These are phyloP conservation scores for Vaccinium corymbosum DNA, from an alignment of 148 eudicot genomes.

Conservation along the genomic window DNA sequence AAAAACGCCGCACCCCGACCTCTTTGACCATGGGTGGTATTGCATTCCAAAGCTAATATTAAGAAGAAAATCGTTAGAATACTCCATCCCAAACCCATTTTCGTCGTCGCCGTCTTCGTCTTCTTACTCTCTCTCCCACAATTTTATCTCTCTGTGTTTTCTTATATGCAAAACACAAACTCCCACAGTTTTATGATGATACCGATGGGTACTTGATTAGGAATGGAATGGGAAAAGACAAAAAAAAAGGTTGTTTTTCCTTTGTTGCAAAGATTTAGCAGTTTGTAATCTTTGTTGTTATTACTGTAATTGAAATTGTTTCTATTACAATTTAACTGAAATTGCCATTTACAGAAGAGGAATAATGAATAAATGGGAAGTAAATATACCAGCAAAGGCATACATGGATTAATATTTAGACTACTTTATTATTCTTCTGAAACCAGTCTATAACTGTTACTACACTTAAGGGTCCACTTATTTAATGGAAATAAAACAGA, in stretches of 20 bases:
- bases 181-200: neutral
- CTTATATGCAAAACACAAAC: neutral
- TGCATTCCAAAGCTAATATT: neutral
- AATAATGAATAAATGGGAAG: neutral
- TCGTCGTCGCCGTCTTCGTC: neutral
- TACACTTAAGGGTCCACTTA: neutral
- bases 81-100: neutral
- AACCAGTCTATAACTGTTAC: neutral
- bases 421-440: neutral
- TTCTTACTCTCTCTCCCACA: too few relatives aligned
- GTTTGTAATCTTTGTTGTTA: neutral
- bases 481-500: neutral
- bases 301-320: neutral
- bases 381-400: neutral
- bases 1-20: neutral
- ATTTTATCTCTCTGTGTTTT: neutral
- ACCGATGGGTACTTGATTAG: neutral
- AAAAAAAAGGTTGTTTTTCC: neutral
- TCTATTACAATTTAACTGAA: neutral
- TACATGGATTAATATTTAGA: neutral
- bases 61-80: neutral
- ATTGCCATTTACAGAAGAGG: neutral
- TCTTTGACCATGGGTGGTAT: too few relatives aligned
- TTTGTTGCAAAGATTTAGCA: neutral
- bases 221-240: neutral